Evolutionary conservation across 192 early-diverging fungal species (phyloP), one percentile per base, ranked within the genome.

Genomic region (Entomortierella beljakovae): DNA sequence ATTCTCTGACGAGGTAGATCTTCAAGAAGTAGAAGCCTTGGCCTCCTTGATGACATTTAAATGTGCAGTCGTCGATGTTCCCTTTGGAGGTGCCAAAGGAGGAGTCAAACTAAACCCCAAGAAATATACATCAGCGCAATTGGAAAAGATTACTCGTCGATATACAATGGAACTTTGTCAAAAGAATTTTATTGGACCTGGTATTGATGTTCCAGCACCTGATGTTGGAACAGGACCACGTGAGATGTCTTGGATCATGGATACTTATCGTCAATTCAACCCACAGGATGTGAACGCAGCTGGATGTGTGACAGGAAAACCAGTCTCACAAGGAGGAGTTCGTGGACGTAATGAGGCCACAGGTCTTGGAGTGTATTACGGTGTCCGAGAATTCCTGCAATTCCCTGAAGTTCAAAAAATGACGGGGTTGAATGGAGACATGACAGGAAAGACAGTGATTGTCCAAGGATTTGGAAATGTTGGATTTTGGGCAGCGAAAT

Each of bases 391-490:
- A 80, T 95, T 95, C 74, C 57, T 95, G 40, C 83, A 82, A 48
- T 95, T 87, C 79, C 90, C 90, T n/a, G 92, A 94, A 70, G 88
- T 95, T 38, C 93, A 94, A 69, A 76, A 90, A 79, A 81, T 84
- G 69, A 90, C 90, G 28, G 86, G 88, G 16, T 84, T 92, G 51
- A 81, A 61, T 38, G 91, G 87, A 48, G 80, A 83, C 16, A 82
- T 95, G 49, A 68, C 84, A 28, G 93, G 82, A 68, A 81, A 64
- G 57, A 85, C 72, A 22, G 90, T 95, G 37, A 83, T 94, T 66
- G 89, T 95, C 55, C 93, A 95, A 84, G 93, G 93, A 49, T 94
- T 95, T 53, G 93, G 93, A 66, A 95, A 95, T 61, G 93, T 95
- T 60, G 93, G 93, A 42, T 93, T 91, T 84, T 93, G 89, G 83